phyloP scores from a whole-genome alignment of 768 basidiomycete species.

The Lactarius pseudohatsudake region DNA sequence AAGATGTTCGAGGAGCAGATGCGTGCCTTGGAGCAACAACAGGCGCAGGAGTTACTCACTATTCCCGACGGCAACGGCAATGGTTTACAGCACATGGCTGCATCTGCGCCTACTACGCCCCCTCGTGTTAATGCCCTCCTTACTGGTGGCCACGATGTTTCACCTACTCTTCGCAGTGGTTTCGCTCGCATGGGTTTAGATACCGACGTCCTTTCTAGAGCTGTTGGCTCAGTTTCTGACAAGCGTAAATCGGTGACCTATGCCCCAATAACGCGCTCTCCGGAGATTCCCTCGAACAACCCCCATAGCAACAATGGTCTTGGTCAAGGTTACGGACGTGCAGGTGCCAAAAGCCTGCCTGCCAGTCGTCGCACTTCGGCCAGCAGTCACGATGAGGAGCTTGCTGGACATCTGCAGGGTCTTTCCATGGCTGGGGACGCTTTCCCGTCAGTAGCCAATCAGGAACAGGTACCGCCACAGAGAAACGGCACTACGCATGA shows the following conservation, averaged over 20 bases:
- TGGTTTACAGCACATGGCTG: conserved; percentile 71
- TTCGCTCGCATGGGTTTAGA: conserved; percentile 51
- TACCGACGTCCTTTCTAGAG: conserved; percentile 62
- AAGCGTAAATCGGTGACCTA: conserved; percentile 89
- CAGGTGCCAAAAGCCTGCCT: conserved; percentile 90
- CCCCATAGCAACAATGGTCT: conserved; percentile 39
- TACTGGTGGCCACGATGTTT: conserved; percentile 49
- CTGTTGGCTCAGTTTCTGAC: conserved; percentile 66
- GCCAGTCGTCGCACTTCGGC: conserved; percentile 88
- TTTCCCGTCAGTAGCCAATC: conserved; percentile 54
- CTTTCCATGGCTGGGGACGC: conserved; percentile 67
- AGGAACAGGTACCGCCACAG: conserved; percentile 52
- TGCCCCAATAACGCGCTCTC: conserved; percentile 73
- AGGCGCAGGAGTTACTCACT: conserved; percentile 79
- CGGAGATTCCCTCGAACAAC: conserved; percentile 46
- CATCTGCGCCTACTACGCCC: conserved; percentile 86
- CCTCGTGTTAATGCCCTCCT: conserved; percentile 75
- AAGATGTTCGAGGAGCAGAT: conserved; percentile 96
- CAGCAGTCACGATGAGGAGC: conserved; percentile 81
- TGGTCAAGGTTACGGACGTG: conserved; percentile 57
- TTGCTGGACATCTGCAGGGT: conserved; percentile 72
- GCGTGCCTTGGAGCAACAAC: conserved; percentile 88
- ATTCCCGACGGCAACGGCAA: conserved; percentile 60
- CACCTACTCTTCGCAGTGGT: conserved; percentile 42
- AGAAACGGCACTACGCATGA: conserved; percentile 55